Base-by-base conservation (phyloP, 148 eudicot genomes). In the Rhododendron ovatum region DNA sequence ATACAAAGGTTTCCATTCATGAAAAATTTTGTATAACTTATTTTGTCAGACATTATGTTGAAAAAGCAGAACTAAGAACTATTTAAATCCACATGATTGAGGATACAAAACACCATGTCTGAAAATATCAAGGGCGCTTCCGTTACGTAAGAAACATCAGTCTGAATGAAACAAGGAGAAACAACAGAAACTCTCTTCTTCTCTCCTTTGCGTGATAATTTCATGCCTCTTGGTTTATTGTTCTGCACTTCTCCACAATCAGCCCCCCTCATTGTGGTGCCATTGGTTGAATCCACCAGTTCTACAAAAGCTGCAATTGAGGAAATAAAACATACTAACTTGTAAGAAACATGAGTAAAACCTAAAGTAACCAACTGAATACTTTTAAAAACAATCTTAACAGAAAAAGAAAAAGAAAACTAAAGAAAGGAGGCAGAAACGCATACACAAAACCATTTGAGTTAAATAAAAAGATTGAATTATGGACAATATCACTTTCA, bases 101-200 rank as follows among this genome's bases (percentile, higher is more conserved):
- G 95, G 95, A 93, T 93, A 93, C 95, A 92, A 84, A 95, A 90
- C 81, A 94, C 89, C 95, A 94, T 90, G 80, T 86, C 84, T 37
- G 93, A 90, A 84, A 95, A 95, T 86, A 96, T 91, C 84, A 84
- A 88, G 14, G 98, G 90, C 82, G 92, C 94, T 7, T 98, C 97
- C 90, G 94, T 95, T 73, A 96, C 87, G 51, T 86, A 86, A 69
- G 99, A 96, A 86, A 95, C 90, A 91, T 96, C 98, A 83, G 99
- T 95, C 88, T 88, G 92, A 78, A 92, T 63, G 55, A 96, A 94
- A 87, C 94, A 98, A 78, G 95, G 92, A 87, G 98, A 98, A 86
- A 96, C 96, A 85, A 90, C 71, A 73, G 92, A 84, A 48, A 84
- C 85, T 83, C 86, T 92, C 88, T 91, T 93, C 84, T 91, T 96